A percentile compares a stretch with the other conserved stretches of the same genome.
Evolutionary conservation across 2,329 filamentous ascomycete species (phyloP).

Genomic region (Clathrospora elynae): DNA sequence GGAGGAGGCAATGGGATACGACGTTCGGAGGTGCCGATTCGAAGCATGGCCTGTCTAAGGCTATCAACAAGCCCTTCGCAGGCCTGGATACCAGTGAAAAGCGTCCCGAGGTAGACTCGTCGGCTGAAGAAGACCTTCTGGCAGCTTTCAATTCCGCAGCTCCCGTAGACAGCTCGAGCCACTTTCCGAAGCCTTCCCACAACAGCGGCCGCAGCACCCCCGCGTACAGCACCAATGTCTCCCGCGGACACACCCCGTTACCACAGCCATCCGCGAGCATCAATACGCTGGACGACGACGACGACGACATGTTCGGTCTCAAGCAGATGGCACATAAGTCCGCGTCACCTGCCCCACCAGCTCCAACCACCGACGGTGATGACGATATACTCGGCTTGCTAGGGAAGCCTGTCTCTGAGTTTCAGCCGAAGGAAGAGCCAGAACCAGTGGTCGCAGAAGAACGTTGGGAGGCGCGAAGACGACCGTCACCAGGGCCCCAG

Average conservation of each 20-base stretch:
- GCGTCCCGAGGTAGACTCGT: constrained; percentile 32
- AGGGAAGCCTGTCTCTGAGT: constrained; percentile 62
- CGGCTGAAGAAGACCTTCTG: constrained; percentile 63
- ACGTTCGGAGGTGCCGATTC: constrained; percentile 72
- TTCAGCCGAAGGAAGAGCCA: constrained; percentile 44
- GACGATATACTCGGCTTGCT: constrained; percentile 69
- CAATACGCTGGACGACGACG: constrained; percentile 60
- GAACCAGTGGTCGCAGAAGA: constrained; percentile 13
- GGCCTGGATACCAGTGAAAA: constrained; percentile 39
- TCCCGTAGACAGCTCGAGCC: constrained; percentile 63
- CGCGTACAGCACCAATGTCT: constrained; percentile 32
- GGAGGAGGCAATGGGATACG: constrained; percentile 70
- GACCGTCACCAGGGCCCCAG: constrained; percentile 30
- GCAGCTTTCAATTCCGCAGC: constrained; percentile 65
- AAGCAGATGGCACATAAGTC: constrained; percentile 62
- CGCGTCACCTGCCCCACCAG: constrained; percentile 27
- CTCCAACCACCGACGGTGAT: constrained; percentile 38
- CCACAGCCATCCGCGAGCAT: constrained; percentile 24
- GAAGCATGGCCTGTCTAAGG: constrained; percentile 58
- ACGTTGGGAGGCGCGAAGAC: constrained; percentile 12
- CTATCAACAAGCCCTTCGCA: constrained; percentile 50
- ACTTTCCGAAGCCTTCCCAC: constrained; percentile 58
- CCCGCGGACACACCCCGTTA: constrained; percentile 36
- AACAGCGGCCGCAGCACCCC: constrained; percentile 52
- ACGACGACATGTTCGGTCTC: constrained; percentile 87